Evolutionary conservation across 805 yeast species (phyloP).

Genomic region (Starmerella powellii): DNA sequence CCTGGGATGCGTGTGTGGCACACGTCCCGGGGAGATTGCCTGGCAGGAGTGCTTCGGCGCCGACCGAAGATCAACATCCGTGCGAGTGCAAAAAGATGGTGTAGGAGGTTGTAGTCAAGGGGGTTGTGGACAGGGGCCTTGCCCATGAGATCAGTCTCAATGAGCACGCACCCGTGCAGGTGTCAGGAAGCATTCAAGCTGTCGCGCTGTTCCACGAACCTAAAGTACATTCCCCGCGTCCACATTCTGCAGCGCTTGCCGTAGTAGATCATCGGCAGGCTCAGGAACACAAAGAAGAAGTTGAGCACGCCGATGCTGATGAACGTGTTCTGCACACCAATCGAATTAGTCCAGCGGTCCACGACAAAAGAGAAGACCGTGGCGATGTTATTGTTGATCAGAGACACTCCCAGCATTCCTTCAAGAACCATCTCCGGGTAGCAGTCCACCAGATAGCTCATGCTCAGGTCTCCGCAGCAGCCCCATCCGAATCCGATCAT

Average conservation of each 20-base stretch:
- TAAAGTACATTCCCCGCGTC: constrained; percentile 23
- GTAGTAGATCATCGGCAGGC: constrained; percentile 33
- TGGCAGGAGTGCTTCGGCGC: no score
- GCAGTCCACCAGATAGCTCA: constrained; percentile 45
- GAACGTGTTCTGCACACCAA: constrained; percentile 46
- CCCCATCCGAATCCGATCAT: constrained; percentile 43
- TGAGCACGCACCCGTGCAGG: no score
- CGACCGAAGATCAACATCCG: no score
- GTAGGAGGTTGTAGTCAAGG: no score
- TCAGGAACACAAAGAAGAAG: constrained; percentile 33
- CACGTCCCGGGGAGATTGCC: no score
- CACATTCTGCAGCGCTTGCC: constrained; percentile 31
- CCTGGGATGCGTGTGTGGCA: no score
- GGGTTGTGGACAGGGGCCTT: no score
- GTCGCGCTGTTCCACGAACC: constrained; percentile 25
- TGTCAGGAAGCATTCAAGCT: constrained; percentile 8
- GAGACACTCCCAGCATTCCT: constrained; percentile 45
- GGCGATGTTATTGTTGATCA: constrained; percentile 38
- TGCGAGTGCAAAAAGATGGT: no score
- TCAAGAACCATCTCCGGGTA: constrained; percentile 44
- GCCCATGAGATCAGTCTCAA: no score
- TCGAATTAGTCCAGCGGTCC: constrained; percentile 43
- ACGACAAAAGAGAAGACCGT: constrained; percentile 44
- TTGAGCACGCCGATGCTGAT: constrained; percentile 42
- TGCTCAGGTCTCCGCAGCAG: constrained; percentile 37